A percentile compares a stretch with the other conserved stretches of the same genome.
Evolutionary conservation across 495 filamentous ascomycete genomes (phyloP).

Genomic region (Penicillium alfredii): DNA sequence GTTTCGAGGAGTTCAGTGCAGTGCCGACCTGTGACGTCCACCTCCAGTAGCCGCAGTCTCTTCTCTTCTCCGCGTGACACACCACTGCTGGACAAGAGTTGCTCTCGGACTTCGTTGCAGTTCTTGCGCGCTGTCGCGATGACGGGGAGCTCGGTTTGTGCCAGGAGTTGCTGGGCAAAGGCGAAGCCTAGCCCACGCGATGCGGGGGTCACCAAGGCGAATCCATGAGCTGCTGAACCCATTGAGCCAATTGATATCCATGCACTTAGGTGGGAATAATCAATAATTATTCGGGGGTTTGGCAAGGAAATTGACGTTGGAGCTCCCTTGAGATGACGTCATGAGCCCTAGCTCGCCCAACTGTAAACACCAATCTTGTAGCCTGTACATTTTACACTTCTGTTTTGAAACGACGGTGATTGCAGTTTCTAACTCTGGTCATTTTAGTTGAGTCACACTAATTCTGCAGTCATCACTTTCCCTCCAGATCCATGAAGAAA

Average conservation of each 20-base stretch:
- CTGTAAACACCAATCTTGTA: too few relatives aligned
- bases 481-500: slow-evolving; percentile 58
- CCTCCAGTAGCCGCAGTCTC: slow-evolving; percentile 48
- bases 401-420: neutral
- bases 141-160: slow-evolving; percentile 58
- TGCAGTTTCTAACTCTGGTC: too few relatives aligned
- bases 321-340: slow-evolving; percentile 1
- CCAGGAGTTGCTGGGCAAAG: slow-evolving; percentile 60
- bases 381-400: too few relatives aligned
- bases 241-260: slow-evolving; percentile 1
- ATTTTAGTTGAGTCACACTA: too few relatives aligned
- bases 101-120: slow-evolving; percentile 41
- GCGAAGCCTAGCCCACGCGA: slow-evolving; percentile 72
- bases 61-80: slow-evolving; percentile 30
- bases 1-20: too few relatives aligned
- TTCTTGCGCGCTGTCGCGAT: slow-evolving; percentile 65
- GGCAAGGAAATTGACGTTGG: too few relatives aligned
- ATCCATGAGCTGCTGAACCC: slow-evolving; percentile 12
- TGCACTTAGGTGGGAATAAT: neutral
- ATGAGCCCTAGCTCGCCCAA: neutral
- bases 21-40: slow-evolving; percentile 54
- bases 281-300: neutral
- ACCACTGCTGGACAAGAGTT: slow-evolving; percentile 46
- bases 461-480: slow-evolving; percentile 44
- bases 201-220: slow-evolving; percentile 49